phyloP scores from a whole-genome alignment of 2,329 filamentous ascomycete species.

The Pseudonectria foliicola region DNA sequence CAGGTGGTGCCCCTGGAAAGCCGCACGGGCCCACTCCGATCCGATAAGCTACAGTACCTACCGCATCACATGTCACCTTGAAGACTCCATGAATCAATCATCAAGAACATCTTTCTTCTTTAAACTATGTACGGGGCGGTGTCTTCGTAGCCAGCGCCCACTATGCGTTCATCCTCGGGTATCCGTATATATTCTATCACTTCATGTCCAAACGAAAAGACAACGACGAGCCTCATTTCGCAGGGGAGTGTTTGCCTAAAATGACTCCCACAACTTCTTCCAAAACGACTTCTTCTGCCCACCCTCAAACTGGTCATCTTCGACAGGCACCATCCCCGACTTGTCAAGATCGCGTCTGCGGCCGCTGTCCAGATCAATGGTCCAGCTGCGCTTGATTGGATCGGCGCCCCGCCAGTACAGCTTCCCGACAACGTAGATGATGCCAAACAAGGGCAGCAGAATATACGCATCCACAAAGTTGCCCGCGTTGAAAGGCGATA shows the following conservation, averaged over 20 bases:
- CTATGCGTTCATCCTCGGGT: too few species aligned
- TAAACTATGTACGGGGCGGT: too few species aligned
- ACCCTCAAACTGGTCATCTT: constrained; percentile 25
- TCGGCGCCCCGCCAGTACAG: constrained; percentile 43
- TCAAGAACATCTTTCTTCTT: too few species aligned
- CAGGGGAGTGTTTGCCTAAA: too few species aligned
- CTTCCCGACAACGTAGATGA: constrained; percentile 52
- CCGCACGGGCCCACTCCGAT: not conserved
- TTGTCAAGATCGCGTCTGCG: constrained; percentile 47
- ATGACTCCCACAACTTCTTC: constrained; percentile 35
- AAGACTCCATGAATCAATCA: too few species aligned
- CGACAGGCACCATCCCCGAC: constrained; percentile 21
- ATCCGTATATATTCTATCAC: too few species aligned
- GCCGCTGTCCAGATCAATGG: constrained; percentile 51
- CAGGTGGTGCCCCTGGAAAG: too few species aligned
- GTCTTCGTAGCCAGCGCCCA: too few species aligned
- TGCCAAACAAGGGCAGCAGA: constrained; percentile 49
- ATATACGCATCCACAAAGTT: constrained; percentile 60
- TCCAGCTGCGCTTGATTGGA: constrained; percentile 38
- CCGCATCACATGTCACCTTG: not conserved
- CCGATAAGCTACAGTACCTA: not conserved
- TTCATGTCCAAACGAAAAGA: not conserved
- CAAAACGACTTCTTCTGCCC: constrained; percentile 31
- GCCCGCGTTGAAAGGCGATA: constrained; percentile 50
- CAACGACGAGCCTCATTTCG: not conserved